Evolutionary conservation across 179 eudicot species (phyloP).

Genomic region (Sideroxylon spinosum): DNA sequence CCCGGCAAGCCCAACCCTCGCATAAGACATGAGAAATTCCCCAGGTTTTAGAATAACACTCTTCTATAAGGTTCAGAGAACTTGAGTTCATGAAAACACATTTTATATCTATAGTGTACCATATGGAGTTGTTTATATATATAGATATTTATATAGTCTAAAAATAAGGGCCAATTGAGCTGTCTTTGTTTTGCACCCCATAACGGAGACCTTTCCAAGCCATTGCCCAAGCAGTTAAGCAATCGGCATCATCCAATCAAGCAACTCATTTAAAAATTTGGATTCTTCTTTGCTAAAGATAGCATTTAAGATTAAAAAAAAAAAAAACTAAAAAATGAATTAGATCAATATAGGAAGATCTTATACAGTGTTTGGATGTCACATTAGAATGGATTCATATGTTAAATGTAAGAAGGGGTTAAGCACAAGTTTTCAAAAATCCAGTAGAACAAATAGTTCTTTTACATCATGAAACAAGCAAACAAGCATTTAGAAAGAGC

Average conservation of each 20-base stretch:
- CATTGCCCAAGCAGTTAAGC: slow-evolving; percentile 14
- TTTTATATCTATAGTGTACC: background rate
- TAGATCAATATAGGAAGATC: slow-evolving; percentile 6
- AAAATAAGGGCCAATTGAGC: slow-evolving; percentile 15
- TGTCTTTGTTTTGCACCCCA: slow-evolving; percentile 16
- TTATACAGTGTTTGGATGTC: background rate
- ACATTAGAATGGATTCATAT: background rate
- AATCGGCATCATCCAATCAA: slow-evolving; percentile 21
- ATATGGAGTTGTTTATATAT: background rate
- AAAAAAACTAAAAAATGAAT: background rate
- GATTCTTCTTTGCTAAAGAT: background rate
- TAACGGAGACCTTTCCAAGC: slow-evolving; percentile 15
- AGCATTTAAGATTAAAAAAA: background rate
- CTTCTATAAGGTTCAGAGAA: slow-evolving; percentile 20
- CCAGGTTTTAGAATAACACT: slow-evolving; percentile 8
- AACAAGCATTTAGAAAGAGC: background rate
- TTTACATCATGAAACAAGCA: slow-evolving; percentile 9
- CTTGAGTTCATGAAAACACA: slow-evolving; percentile 18
- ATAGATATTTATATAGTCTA: background rate
- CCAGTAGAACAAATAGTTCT: slow-evolving; percentile 17
- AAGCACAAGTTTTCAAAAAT: slow-evolving; percentile 5
- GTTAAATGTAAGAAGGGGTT: slow-evolving; percentile 1
- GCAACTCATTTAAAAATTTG: slow-evolving; percentile 14
- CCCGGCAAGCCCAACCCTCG: slow-evolving; percentile 13
- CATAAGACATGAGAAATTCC: slow-evolving; percentile 7